Base-by-base conservation (phyloP, 805 yeast genomes). In the Nakazawaea ambrosiae region DNA sequence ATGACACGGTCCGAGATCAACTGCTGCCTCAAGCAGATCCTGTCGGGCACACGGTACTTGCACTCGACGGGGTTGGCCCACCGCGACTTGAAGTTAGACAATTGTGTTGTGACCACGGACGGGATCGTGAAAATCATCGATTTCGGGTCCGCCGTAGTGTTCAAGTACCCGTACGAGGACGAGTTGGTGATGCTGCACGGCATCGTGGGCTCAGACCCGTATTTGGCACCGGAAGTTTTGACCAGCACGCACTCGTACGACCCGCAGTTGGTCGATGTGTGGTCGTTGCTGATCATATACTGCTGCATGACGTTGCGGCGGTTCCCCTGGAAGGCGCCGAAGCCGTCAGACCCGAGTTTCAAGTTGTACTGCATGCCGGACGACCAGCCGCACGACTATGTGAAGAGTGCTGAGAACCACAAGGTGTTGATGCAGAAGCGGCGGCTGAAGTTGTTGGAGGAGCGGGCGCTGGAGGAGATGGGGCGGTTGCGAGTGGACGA, bases 261-360 rank as follows among this genome's bases (percentile, higher is more conserved):
- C 55, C 89, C 94, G 9, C 78, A 78, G 53, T 74, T 75, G 26
- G 88, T 81, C 20, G 95, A 84, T 59, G 70, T 84, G 23, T 84
- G 95, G 95, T 82, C 92, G 5, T 66, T 82, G 33, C 94, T 86
- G 16, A 84, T 84, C 25, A 84, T 84, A 20, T 84, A 79, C 53
- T 84, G 95, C 58, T 84, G 94, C 60, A 83, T 84, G 90, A 81
- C 86, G 46, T 63, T 84, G 43, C 79, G 83, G 58, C 70, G 89
- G 52, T 84, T 84, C 54, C 95, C 95, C 2, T 84, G 95, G 95
- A 84, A 83, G 55, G 83, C 80, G 2, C 94, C 95, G 10, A 75
- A 72, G 47, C 64, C 63, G 14, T 57, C 75, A 24, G 95, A 84
- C 56, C 78, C 80, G 45, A 79, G 87, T 49, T 84, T 76, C 56